Evolutionary conservation across 257 asterid species (phyloP).

Genomic region (Capsicum pubescens): DNA sequence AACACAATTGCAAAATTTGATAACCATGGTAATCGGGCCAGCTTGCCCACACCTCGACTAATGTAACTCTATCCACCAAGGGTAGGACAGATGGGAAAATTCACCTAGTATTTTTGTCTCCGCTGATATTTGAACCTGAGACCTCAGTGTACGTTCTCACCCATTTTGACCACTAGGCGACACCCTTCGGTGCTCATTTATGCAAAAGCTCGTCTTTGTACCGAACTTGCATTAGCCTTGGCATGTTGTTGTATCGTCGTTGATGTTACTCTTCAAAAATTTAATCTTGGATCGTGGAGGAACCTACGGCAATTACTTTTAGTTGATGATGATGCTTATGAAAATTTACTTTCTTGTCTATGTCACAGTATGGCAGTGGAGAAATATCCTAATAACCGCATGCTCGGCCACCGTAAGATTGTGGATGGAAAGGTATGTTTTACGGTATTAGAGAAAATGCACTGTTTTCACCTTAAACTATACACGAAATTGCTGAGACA

Average conservation of each 20-base stretch:
- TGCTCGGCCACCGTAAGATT: conserved; percentile 90
- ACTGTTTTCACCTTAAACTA: too few species aligned
- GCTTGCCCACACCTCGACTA: too few species aligned
- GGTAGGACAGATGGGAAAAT: too few species aligned
- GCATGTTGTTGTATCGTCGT: not conserved
- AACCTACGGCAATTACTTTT: not conserved
- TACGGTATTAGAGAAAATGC: conserved; percentile 22
- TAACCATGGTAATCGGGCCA: too few species aligned
- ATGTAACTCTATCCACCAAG: too few species aligned
- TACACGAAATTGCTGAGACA: too few species aligned
- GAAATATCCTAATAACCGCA: conserved; percentile 74
- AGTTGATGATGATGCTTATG: not conserved
- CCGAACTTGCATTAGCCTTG: conserved; percentile 10
- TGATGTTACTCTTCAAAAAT: not conserved
- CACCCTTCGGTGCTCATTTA: too few species aligned
- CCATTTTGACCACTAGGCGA: too few species aligned
- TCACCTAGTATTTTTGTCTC: too few species aligned
- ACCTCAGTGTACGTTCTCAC: too few species aligned
- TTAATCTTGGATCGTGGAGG: not conserved
- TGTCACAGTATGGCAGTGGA: conserved; percentile 79
- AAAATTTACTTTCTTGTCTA: not conserved
- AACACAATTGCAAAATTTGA: too few species aligned
- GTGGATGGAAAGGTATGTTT: conserved; percentile 78
- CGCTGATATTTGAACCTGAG: too few species aligned
- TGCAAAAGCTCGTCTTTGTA: not conserved